Evolutionary conservation across 1,284 basidiomycete genomes (phyloP).

Genomic region (Sporisorium exsertum): DNA sequence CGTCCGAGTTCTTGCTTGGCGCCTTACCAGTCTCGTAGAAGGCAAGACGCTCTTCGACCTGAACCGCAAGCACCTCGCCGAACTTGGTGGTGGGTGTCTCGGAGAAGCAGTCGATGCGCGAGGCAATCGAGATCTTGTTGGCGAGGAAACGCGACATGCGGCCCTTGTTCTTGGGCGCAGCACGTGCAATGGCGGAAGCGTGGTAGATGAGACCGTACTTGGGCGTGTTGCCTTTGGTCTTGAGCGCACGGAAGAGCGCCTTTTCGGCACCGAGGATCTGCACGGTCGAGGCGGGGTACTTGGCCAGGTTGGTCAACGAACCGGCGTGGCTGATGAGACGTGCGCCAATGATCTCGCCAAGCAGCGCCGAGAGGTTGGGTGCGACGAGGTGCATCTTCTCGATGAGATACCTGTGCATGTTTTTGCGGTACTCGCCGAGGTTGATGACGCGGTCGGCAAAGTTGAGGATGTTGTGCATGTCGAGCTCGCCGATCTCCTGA

Average conservation of each 20-base stretch:
- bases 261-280: constrained; percentile 99
- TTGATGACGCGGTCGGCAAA: constrained; percentile 98
- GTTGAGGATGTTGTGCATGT: constrained; percentile 93
- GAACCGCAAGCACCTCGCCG: constrained; percentile 89
- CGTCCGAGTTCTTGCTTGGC: constrained; percentile 66
- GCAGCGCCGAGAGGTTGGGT: constrained; percentile 93
- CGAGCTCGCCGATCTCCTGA: constrained; percentile 88
- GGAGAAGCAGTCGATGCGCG: constrained; percentile 95
- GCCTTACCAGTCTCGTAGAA: constrained; percentile 81
- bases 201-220: constrained; percentile 99
- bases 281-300: constrained; percentile 96
- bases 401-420: constrained; percentile 85
- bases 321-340: constrained; percentile 96
- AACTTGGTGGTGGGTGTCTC: constrained; percentile 88
- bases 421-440: constrained; percentile 93
- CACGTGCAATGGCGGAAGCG: constrained; percentile 81
- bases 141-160: constrained; percentile 82
- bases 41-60: constrained; percentile 93
- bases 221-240: constrained; percentile 98
- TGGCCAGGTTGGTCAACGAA: constrained; percentile 90
- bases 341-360: constrained; percentile 96
- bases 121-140: constrained; percentile 98
- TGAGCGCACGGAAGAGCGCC: constrained; percentile 95
- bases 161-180: constrained; percentile 95
- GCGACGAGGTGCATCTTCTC: constrained; percentile 99